Conservation (phyloP, 2,329 filamentous ascomycete genomes). For the Berkeleyomyces basicola region DNA sequence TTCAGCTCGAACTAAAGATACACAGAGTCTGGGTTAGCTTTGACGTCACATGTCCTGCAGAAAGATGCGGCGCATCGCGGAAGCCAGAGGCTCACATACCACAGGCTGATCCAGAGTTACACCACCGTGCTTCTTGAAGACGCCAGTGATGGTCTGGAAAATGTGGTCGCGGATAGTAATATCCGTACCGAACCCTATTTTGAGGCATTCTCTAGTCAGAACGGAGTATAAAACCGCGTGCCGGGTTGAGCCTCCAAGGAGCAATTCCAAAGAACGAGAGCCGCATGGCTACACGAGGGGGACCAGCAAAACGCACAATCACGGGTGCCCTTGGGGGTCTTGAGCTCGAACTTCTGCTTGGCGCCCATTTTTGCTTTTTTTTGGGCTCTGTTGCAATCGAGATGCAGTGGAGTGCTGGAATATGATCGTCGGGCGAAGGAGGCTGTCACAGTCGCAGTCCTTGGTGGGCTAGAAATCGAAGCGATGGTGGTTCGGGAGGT, state of each 20-base stretch:
- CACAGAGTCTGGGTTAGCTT: neutral
- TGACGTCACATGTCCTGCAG: neutral
- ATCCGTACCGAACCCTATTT: constrained; percentile 49
- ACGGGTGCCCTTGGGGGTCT: constrained; percentile 81
- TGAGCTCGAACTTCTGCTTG: constrained; percentile 49
- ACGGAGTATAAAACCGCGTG: neutral
- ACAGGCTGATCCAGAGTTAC: constrained; percentile 67
- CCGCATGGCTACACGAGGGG: neutral
- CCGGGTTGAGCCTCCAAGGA: neutral
- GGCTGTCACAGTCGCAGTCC: neutral
- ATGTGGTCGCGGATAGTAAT: constrained; percentile 70
- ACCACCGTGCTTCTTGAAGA: constrained; percentile 73
- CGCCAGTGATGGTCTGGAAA: constrained; percentile 55
- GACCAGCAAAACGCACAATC: constrained; percentile 39
- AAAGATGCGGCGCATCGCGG: neutral
- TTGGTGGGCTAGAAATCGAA: neutral
- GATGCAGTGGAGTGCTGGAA: neutral
- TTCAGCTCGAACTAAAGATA: constrained; percentile 53
- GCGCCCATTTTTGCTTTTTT: constrained; percentile 20
- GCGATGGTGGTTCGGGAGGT: neutral
- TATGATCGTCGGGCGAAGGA: neutral
- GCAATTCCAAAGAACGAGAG: neutral
- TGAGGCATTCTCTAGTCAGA: neutral
- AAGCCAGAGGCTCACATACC: constrained; percentile 4
- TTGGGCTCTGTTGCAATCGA: neutral